Conservation (phyloP, 2,329 filamentous ascomycete genomes). For the Lasiodiplodia theobromae region DNA sequence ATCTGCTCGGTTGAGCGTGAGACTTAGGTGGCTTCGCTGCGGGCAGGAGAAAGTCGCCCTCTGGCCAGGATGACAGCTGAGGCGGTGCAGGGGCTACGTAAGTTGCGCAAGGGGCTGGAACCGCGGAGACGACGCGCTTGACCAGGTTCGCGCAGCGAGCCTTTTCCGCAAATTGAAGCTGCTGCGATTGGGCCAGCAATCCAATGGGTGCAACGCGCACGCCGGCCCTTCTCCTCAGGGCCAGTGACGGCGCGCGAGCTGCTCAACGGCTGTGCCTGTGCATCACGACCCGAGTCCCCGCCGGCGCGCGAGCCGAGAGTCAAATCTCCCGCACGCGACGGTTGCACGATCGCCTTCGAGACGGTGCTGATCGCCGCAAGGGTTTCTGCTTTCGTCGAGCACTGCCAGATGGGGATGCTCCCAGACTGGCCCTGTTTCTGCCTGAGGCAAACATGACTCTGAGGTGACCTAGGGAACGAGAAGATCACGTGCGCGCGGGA, state of each 20-base stretch:
- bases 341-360: constrained; percentile 21
- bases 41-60: constrained; percentile 22
- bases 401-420: neutral
- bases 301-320: constrained; percentile 7
- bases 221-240: neutral
- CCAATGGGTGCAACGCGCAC: neutral
- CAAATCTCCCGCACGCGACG: constrained; percentile 24
- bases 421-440: neutral
- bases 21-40: constrained; percentile 27
- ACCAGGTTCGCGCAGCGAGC: constrained; percentile 2
- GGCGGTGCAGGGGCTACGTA: constrained; percentile 31
- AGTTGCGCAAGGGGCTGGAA: constrained; percentile 28
- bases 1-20: constrained; percentile 13
- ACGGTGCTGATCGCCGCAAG: constrained; percentile 22
- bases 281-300: constrained; percentile 5
- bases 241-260: neutral
- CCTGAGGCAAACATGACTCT: neutral
- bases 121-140: constrained; percentile 4
- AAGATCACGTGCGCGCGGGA: neutral
- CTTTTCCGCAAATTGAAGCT: constrained; percentile 1
- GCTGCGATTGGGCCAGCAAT: neutral
- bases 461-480: too few species aligned
- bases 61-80: constrained; percentile 20
- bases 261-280: neutral
- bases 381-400: constrained; percentile 17